Evolutionary conservation across 495 filamentous ascomycete genomes (phyloP), one percentile per base, ranked within the genome.

Genomic region (Xylaria nigripes): DNA sequence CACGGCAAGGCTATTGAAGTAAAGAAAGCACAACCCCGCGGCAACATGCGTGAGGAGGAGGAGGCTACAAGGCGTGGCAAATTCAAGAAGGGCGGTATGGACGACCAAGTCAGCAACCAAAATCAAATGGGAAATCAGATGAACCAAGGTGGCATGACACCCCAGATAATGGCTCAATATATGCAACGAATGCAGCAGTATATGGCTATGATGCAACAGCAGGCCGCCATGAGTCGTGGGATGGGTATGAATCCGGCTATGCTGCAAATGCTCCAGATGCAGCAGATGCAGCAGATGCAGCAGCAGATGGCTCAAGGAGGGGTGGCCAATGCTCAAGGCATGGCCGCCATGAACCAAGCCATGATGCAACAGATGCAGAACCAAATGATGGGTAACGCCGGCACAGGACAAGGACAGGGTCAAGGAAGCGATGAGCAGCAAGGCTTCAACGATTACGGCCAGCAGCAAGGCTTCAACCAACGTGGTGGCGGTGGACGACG

Each of bases 111-210:
- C 10, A 68, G 68, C 49, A 63, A 62, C 45, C 67, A 66, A 54
- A 69, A 68, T 32, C 72, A 68, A 58, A 72, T 74, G 51, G 61
- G 59, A 30, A 74, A 66, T 40, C 71, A 64, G 45, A 68, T 68
- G 62, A 58, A 69, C 50, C 61, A 82, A 70, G 72, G 80, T 41
- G 85, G 86, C 27, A 89, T 97, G 83, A 90, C 86, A 8, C 93
- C 93, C 0, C 89, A 94, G 63, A 81, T 95, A 80, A 96, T 98
- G 90, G 93, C 93, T 2, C 90, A 95, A 70, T 96, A 96, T 71
- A 90, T 91, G 82, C 87, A 94, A 65, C 83, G 90, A 22, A 95
- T 98, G 89, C 94, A 98, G 67, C 87, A 94, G 66, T 95, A 95
- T 68, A 90, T 98, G 68, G 75, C 81, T 24, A 82, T 94, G 76